These are phyloP conservation scores for Metschnikowia dekortorum DNA, from an alignment of 805 yeast genomes.

Conservation along the genomic window DNA sequence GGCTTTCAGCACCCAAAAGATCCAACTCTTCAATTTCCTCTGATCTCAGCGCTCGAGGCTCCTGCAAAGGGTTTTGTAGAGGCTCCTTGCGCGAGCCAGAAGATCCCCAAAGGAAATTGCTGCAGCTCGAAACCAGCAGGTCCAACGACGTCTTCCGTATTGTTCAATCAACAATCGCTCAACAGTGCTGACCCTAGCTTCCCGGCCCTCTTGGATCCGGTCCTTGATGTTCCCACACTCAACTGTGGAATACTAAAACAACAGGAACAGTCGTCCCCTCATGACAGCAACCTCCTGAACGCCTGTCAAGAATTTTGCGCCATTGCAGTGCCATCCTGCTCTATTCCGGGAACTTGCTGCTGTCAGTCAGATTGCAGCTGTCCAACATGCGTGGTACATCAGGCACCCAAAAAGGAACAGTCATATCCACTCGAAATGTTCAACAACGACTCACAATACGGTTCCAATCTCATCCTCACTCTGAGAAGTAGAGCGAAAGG, in stretches of 20 bases:
- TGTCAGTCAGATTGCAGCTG: conserved; percentile 37
- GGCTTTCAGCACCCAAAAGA: neutral
- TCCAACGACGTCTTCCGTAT: too few species aligned
- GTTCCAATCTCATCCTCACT: conserved; percentile 11
- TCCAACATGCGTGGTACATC: conserved; percentile 35
- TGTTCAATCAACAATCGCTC: neutral
- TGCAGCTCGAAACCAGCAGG: neutral
- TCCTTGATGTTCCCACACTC: neutral
- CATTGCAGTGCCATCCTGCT: conserved; percentile 30
- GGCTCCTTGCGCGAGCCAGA: neutral
- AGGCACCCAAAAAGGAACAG: conserved; percentile 9
- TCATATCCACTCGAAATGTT: conserved; percentile 8
- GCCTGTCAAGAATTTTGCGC: conserved; percentile 18
- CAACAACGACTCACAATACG: conserved; percentile 12
- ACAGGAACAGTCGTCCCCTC: neutral
- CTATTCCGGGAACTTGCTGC: conserved; percentile 33
- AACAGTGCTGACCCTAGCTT: neutral
- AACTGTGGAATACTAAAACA: conserved; percentile 2
- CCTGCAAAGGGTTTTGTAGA: too few species aligned
- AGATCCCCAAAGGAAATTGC: neutral
- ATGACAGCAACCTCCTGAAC: neutral
- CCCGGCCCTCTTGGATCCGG: neutral
- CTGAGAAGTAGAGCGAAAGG: neutral
- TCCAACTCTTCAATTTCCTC: neutral
- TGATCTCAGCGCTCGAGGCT: neutral